These are phyloP conservation scores for Alternaria hordeiaustralica DNA, from an alignment of 2,329 filamentous ascomycete species.

Conservation along the genomic window DNA sequence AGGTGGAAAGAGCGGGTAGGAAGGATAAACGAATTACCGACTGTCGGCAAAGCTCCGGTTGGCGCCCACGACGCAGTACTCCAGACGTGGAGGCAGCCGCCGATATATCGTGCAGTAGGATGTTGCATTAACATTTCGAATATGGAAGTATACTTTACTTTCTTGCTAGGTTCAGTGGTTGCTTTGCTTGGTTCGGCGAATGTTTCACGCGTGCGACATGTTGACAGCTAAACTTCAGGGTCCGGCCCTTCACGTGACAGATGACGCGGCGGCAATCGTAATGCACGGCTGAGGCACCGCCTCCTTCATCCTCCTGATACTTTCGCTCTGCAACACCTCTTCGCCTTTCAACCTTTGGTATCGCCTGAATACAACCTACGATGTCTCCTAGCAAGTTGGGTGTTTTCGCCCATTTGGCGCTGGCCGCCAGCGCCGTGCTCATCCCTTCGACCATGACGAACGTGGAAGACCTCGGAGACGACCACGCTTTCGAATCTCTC, in stretches of 20 bases:
- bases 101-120: neutral
- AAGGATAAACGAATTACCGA: too few relatives aligned
- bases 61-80: neutral
- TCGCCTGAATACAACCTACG: slow-evolving; percentile 18
- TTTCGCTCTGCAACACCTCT: slow-evolving; percentile 18
- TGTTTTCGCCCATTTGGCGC: slow-evolving; percentile 44
- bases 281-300: slow-evolving; percentile 16
- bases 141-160: neutral
- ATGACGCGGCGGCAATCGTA: slow-evolving; percentile 15
- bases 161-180: neutral
- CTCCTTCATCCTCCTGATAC: slow-evolving; percentile 17
- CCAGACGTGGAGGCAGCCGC: neutral
- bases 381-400: slow-evolving; percentile 44
- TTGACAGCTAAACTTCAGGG: slow-evolving; percentile 9
- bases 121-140: neutral
- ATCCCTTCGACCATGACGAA: slow-evolving; percentile 39
- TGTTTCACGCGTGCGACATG: slow-evolving; percentile 18
- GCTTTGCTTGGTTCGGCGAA: slow-evolving; percentile 1
- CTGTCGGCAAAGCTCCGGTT: neutral
- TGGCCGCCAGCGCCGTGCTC: slow-evolving; percentile 46
- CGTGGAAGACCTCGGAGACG: slow-evolving; percentile 37
- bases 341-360: slow-evolving; percentile 14
- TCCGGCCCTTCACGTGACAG: slow-evolving; percentile 14
- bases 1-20: too few relatives aligned
- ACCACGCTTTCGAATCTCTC: slow-evolving; percentile 38